Evolutionary conservation across 139 green algal species (phyloP), one percentile per base, ranked within the genome.

Genomic region (Haematococcus lacustris): DNA sequence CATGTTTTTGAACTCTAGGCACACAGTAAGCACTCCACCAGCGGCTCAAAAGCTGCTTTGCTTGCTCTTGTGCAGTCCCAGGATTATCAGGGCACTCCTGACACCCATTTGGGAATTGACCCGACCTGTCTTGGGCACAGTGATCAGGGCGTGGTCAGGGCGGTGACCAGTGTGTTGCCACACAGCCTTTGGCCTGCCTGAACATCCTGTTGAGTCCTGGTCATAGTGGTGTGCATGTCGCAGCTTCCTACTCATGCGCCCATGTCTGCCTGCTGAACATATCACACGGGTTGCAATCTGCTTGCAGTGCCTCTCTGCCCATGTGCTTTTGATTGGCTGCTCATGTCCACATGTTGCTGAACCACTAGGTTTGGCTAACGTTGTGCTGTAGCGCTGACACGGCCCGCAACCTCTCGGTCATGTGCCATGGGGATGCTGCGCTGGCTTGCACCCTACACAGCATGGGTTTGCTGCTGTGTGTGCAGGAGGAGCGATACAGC

Each of bases 401-500:
- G 47, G 13, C 47, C 13, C 21, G 47, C 47, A 57, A 57, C 13
- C 47, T 21, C 47, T 21, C 13, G n/a, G n/a, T n/a, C 47, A 57
- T 28, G 47, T 57, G 47, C 47, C 47, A 21, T 57, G 13, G 21
- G 13, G 13, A 57, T 57, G 47, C 47, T 21, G 21, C 47, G 47
- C 47, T 21, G 21, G 13, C 13, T 57, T 13, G 5, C 57, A 65
- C 57, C 5, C 40, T 3, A 39, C 38, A 3, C 66, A 51, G n/a
- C n/a, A n/a, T n/a, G n/a, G n/a, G n/a, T n/a, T n/a, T n/a, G n/a
- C n/a, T n/a, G n/a, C n/a, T n/a, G n/a, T n/a, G n/a, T n/a, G n/a
- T n/a, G n/a, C 66, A 71, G 66, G 66, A 51, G 41, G 66, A 71
- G 66, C 66, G 66, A 6, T 71, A 71, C 66, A 59, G 39, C n/a